Evolutionary conservation across 805 yeast species (phyloP).

Genomic region (Saturnispora hagleri): DNA sequence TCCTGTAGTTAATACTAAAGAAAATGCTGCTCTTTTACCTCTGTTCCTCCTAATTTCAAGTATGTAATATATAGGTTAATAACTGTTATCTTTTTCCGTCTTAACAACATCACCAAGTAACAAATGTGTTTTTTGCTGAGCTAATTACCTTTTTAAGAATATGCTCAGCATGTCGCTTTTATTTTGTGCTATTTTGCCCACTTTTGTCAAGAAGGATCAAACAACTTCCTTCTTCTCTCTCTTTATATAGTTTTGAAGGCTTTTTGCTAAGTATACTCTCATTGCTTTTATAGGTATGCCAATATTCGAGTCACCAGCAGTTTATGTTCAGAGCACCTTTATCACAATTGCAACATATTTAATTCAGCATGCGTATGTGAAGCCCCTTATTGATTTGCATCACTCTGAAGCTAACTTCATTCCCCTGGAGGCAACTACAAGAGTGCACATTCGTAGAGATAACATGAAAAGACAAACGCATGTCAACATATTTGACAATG

Average conservation of each 20-base stretch:
- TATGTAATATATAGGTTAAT: neutral
- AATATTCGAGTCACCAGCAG: slow-evolving; percentile 40
- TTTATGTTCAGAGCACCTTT: slow-evolving; percentile 32
- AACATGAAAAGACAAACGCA: slow-evolving; percentile 35
- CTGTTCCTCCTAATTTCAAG: neutral
- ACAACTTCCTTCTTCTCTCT: neutral
- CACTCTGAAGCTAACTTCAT: slow-evolving; percentile 32
- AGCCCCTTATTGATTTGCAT: slow-evolving; percentile 31
- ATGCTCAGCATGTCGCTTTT: neutral
- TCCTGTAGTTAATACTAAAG: neutral
- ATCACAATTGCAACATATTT: slow-evolving; percentile 34
- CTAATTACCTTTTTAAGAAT: neutral
- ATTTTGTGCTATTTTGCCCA: neutral
- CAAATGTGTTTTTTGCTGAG: neutral
- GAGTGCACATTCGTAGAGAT: slow-evolving; percentile 41
- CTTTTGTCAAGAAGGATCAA: neutral
- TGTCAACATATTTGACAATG: slow-evolving; percentile 41
- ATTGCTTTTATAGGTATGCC: slow-evolving; percentile 24
- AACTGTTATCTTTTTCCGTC: too few relatives aligned
- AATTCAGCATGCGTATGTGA: slow-evolving; percentile 34
- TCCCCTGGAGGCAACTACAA: slow-evolving; percentile 35
- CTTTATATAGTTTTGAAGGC: neutral
- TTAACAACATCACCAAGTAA: too few relatives aligned
- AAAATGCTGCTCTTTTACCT: neutral
- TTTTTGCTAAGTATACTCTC: neutral